These are phyloP conservation scores for Coemansia sp. DNA, from an alignment of 192 early-diverging fungal genomes.

Conservation along the genomic window DNA sequence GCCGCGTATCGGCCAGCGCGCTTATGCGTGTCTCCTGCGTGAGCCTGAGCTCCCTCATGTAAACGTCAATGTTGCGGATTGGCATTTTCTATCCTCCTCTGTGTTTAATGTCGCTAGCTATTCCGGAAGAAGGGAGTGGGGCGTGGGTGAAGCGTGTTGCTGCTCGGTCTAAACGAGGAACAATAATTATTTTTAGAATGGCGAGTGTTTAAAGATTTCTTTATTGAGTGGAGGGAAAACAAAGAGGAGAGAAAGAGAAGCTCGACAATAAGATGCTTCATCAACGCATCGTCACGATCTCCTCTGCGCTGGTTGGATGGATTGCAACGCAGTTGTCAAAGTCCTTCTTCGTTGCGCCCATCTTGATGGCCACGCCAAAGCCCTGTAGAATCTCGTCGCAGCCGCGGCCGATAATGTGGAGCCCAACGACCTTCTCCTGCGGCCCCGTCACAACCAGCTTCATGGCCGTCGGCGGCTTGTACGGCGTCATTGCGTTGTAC, in stretches of 20 bases:
- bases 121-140: neutral
- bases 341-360: constrained; percentile 99
- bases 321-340: constrained; percentile 95
- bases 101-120: neutral
- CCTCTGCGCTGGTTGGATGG: constrained; percentile 95
- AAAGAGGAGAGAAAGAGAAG: neutral
- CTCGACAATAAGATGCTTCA: neutral
- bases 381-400: constrained; percentile 94
- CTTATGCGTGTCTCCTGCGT: constrained; percentile 59
- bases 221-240: too few relatives aligned
- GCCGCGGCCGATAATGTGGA: constrained; percentile 88
- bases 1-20: constrained; percentile 61
- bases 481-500: constrained; percentile 78
- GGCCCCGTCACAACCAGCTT: constrained; percentile 85
- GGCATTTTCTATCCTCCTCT: constrained; percentile 18
- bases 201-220: too few relatives aligned
- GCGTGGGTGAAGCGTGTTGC: neutral
- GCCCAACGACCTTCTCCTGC: constrained; percentile 95
- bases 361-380: constrained; percentile 94
- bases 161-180: too few relatives aligned
- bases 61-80: constrained; percentile 49
- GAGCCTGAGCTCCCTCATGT: constrained; percentile 58
- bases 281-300: constrained; percentile 74
- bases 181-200: too few relatives aligned
- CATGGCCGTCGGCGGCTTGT: constrained; percentile 90